Percentiles rank a stretch among this genome's conserved stretches.
These are phyloP conservation scores for Cucurbita maxima DNA, from an alignment of 306 rosid genomes.

Conservation along the genomic window DNA sequence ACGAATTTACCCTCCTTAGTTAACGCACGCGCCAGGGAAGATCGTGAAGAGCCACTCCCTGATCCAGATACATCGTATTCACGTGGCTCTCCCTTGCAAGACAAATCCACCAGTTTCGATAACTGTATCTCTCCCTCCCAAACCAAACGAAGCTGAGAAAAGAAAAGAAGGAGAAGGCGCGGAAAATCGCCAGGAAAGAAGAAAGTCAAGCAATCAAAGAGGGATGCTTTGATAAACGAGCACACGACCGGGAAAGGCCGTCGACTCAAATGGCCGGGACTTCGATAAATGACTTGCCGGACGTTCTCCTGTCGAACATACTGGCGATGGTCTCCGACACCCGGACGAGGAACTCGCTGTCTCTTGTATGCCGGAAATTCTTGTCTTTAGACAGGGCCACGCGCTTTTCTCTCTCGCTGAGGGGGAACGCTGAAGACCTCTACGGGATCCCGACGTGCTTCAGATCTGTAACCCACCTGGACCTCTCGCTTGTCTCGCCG, in stretches of 20 bases:
- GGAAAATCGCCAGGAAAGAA: background rate
- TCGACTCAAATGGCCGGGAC: background rate
- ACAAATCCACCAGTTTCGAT: constrained; percentile 2
- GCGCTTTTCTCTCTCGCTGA: constrained; percentile 55
- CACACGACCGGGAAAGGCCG: background rate
- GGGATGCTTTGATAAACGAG: background rate
- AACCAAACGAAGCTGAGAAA: background rate
- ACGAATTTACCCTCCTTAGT: constrained; percentile 7
- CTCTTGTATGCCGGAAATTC: constrained; percentile 49
- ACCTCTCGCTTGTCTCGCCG: constrained; percentile 63
- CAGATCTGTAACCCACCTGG: constrained; percentile 40
- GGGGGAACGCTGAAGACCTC: constrained; percentile 82
- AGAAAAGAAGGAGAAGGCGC: background rate
- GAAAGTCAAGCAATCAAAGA: background rate
- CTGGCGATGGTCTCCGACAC: constrained; percentile 35
- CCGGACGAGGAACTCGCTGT: constrained; percentile 53
- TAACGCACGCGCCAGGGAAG: constrained; percentile 7
- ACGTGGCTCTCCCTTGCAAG: constrained; percentile 30
- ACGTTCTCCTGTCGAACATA: constrained; percentile 38
- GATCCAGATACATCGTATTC: constrained; percentile 12
- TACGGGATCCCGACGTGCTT: constrained; percentile 48
- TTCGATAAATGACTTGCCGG: constrained; percentile 46
- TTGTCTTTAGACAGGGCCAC: constrained; percentile 43
- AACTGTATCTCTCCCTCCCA: background rate
- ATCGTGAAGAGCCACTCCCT: background rate